phyloP scores from a whole-genome alignment of 164 flowering plant species.

The Magnolia changhungtana region DNA sequence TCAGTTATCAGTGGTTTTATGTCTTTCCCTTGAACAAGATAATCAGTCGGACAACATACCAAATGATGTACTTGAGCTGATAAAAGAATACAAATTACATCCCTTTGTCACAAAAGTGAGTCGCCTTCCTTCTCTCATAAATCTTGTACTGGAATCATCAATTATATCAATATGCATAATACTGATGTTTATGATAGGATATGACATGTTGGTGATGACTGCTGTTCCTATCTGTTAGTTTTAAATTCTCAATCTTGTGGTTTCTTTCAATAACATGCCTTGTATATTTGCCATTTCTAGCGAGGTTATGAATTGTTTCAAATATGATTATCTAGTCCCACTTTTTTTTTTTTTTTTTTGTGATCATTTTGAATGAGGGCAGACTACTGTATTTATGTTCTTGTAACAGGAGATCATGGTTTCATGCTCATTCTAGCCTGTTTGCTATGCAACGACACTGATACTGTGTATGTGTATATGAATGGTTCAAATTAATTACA shows the following conservation, averaged over 20 bases:
- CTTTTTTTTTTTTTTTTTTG: neutral
- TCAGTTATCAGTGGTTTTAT: conserved; percentile 55
- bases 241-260: neutral
- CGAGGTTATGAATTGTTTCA: neutral
- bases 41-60: conserved; percentile 37
- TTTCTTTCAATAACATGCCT: neutral
- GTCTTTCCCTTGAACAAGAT: conserved; percentile 42
- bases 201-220: neutral
- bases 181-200: neutral
- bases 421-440: too few species aligned
- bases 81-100: conserved; percentile 64
- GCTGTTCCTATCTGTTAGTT: neutral
- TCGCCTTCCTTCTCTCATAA: conserved; percentile 25
- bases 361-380: neutral
- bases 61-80: conserved; percentile 53
- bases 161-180: neutral
- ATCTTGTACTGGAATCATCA: neutral
- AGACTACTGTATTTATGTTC: neutral
- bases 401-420: neutral
- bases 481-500: too few species aligned
- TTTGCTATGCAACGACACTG: too few species aligned
- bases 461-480: too few species aligned
- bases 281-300: neutral
- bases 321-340: neutral
- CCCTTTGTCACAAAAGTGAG: conserved; percentile 74